These are phyloP conservation scores for Metschnikowia kunwiensis DNA, from an alignment of 805 yeast genomes.

Conservation along the genomic window DNA sequence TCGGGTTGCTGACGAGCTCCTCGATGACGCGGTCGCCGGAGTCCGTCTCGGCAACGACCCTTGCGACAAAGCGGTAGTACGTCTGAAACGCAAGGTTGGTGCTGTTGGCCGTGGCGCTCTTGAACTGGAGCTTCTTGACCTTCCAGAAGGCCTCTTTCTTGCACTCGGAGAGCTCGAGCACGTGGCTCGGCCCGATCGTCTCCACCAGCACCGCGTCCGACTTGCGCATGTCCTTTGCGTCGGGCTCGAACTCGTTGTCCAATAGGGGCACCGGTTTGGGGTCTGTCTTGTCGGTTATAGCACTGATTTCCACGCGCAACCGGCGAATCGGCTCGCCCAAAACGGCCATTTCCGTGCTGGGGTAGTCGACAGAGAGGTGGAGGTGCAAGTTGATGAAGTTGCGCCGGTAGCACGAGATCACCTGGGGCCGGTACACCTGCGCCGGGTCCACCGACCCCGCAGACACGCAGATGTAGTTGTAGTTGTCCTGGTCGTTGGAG, in stretches of 20 bases:
- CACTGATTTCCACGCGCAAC: constrained; percentile 37
- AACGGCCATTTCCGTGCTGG: constrained; percentile 1
- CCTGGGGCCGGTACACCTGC: constrained; percentile 27
- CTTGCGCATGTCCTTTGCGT: constrained; percentile 8
- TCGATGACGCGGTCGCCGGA: constrained; percentile 8
- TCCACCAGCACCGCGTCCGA: constrained; percentile 8
- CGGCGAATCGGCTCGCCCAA: constrained; percentile 16
- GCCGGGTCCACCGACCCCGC: constrained; percentile 12
- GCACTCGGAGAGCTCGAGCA: constrained; percentile 6
- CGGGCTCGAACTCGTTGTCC: constrained; percentile 17
- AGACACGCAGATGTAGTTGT: constrained; percentile 24
- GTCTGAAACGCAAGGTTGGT: constrained; percentile 46
- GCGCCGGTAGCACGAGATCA: constrained; percentile 45
- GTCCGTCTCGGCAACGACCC: constrained; percentile 13
- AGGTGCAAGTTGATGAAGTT: constrained; percentile 34
- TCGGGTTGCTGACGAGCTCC: constrained; percentile 30
- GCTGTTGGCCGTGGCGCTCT: constrained; percentile 51
- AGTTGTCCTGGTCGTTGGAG: constrained; percentile 40
- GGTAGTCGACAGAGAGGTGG: constrained; percentile 4
- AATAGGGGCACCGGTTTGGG: constrained; percentile 21
- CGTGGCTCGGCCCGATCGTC: constrained; percentile 11
- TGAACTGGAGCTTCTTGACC: constrained; percentile 45
- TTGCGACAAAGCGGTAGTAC: constrained; percentile 32
- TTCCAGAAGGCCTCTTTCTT: constrained; percentile 28
- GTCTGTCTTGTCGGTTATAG: constrained; percentile 32